Conservation (phyloP, 768 basidiomycete species). For the Boletus huronensis region DNA sequence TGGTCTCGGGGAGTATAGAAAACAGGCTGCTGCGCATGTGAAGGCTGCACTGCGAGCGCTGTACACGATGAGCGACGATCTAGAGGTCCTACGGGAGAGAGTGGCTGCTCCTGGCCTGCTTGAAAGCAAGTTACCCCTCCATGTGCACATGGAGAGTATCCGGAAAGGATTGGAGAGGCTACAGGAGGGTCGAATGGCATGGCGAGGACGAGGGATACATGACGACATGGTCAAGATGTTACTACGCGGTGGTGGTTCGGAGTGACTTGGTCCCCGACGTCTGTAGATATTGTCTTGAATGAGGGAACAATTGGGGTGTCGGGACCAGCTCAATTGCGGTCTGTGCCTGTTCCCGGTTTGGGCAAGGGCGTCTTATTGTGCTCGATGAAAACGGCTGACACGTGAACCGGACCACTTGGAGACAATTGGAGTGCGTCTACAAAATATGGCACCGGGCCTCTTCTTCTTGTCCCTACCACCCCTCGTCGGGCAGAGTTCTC, state of each 20-base stretch:
- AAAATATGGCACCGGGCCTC: conserved; percentile 13
- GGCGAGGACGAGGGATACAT: conserved; percentile 48
- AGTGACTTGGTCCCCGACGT: no score
- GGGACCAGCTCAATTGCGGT: not conserved
- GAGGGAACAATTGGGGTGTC: not conserved
- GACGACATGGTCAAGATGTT: conserved; percentile 28
- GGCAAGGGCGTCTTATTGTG: conserved; percentile 25
- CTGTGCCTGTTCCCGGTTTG: not conserved
- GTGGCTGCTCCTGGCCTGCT: conserved; percentile 65
- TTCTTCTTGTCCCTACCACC: not conserved
- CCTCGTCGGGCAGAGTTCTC: not conserved
- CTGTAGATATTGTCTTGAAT: no score
- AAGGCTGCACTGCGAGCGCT: conserved; percentile 59
- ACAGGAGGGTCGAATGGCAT: conserved; percentile 51
- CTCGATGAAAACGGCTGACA: conserved; percentile 20
- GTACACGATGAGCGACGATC: conserved; percentile 62
- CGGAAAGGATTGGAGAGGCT: conserved; percentile 53
- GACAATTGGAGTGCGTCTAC: conserved; percentile 23
- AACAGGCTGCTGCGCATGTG: conserved; percentile 64
- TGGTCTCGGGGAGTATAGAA: conserved; percentile 54
- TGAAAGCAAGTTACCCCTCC: conserved; percentile 57
- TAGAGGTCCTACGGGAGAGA: conserved; percentile 72
- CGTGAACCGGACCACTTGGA: conserved; percentile 3
- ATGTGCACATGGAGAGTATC: conserved; percentile 77
- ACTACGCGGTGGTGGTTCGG: conserved; percentile 11